Evolutionary conservation across 2,329 filamentous ascomycete genomes (phyloP).

Genomic region (Claviceps maximensis): DNA sequence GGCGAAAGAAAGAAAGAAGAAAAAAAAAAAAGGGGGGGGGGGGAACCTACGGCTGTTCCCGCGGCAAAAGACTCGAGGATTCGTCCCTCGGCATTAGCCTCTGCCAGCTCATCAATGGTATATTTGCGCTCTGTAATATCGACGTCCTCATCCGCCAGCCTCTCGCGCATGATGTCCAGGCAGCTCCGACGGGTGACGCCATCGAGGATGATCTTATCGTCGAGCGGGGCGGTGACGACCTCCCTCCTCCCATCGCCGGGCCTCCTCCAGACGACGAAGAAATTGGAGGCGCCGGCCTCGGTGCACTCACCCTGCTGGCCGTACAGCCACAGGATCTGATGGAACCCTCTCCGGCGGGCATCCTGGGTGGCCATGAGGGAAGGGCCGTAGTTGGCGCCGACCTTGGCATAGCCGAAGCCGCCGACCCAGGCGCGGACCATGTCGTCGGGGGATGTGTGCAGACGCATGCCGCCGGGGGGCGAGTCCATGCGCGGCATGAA

Average conservation of each 20-base stretch:
- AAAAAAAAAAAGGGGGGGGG: background rate
- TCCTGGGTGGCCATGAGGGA: constrained; percentile 65
- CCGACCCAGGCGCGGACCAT: constrained; percentile 87
- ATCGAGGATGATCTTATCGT: constrained; percentile 72
- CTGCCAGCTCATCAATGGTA: constrained; percentile 63
- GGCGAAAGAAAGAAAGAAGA: background rate
- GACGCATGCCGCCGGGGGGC: constrained; percentile 47
- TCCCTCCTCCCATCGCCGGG: constrained; percentile 36
- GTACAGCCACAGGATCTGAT: constrained; percentile 92
- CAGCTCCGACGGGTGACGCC: constrained; percentile 78
- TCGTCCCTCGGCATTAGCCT: constrained; percentile 61
- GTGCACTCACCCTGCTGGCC: constrained; percentile 66
- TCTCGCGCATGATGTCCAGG: constrained; percentile 55
- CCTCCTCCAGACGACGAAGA: constrained; percentile 67
- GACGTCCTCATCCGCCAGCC: constrained; percentile 38
- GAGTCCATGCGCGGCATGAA: constrained; percentile 46
- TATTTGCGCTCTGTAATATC: constrained; percentile 74
- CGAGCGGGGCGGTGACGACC: constrained; percentile 71
- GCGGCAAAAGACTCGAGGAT: constrained; percentile 75
- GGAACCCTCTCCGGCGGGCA: constrained; percentile 59
- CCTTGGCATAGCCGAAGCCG: constrained; percentile 82
- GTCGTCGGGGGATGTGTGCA: constrained; percentile 68
- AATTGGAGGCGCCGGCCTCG: constrained; percentile 85
- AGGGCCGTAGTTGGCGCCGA: constrained; percentile 89
- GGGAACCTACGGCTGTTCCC: constrained; percentile 62